Evolutionary conservation across 1,284 basidiomycete species (phyloP).

Genomic region (Vanrija humicola): DNA sequence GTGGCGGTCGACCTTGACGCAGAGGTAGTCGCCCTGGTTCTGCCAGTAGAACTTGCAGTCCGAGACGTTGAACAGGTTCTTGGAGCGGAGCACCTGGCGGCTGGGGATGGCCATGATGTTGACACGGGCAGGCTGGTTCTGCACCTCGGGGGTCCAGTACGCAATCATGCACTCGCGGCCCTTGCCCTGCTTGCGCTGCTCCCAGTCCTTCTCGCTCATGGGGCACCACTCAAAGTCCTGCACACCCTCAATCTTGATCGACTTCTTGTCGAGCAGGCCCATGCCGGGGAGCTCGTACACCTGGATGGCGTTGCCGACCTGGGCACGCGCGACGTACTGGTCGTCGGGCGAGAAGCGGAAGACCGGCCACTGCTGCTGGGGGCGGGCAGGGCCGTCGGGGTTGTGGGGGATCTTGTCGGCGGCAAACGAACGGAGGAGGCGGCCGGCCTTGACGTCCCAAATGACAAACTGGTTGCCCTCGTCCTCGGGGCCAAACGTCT

Average conservation of each 20-base stretch:
- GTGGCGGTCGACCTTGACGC: slow-evolving; percentile 98
- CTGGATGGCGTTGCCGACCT: slow-evolving; percentile 87
- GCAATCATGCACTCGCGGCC: slow-evolving; percentile 84
- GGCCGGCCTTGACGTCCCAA: slow-evolving; percentile 94
- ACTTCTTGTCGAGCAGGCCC: slow-evolving; percentile 95
- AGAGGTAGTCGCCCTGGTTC: slow-evolving; percentile 97
- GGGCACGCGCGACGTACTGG: slow-evolving; percentile 85
- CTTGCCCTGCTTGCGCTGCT: slow-evolving; percentile 59
- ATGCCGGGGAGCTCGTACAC: slow-evolving; percentile 94
- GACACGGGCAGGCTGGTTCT: slow-evolving; percentile 95
- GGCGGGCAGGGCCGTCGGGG: slow-evolving; percentile 40
- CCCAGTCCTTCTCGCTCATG: slow-evolving; percentile 81
- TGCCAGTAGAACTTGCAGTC: slow-evolving; percentile 99
- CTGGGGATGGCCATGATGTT: slow-evolving; percentile 86
- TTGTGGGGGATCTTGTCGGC: slow-evolving; percentile 53
- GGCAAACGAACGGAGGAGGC: slow-evolving; percentile 90
- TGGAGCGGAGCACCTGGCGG: slow-evolving; percentile 80
- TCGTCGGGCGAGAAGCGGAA: slow-evolving; percentile 99
- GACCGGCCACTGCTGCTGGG: slow-evolving; percentile 69
- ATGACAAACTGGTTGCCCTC: slow-evolving; percentile 96
- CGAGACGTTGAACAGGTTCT: slow-evolving; percentile 97
- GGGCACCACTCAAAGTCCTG: slow-evolving; percentile 99
- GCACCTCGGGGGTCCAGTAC: slow-evolving; percentile 97
- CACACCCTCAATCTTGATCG: slow-evolving; percentile 95
- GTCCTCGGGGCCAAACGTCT: slow-evolving; percentile 68